Conservation (phyloP, 2,329 filamentous ascomycete species). For the Parastagonospora nodorum region DNA sequence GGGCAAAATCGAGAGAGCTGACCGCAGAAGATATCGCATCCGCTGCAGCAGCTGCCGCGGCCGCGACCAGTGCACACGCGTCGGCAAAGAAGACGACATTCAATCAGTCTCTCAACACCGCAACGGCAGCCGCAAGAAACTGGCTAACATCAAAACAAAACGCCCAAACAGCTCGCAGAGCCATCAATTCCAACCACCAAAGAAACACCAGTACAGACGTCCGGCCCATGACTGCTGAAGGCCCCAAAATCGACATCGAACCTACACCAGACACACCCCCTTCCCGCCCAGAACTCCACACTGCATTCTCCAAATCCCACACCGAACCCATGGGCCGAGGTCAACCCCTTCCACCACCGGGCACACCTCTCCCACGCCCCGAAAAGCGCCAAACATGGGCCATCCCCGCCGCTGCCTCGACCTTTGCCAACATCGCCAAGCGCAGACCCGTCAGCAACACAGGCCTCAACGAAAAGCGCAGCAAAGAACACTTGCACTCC, state of each 20-base stretch:
- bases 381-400: conserved; percentile 57
- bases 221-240: conserved; percentile 13
- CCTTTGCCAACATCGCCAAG: conserved; percentile 57
- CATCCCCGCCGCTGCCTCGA: conserved; percentile 53
- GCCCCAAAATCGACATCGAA: conserved; percentile 11
- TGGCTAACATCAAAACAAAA: conserved; percentile 60
- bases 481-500: conserved; percentile 14
- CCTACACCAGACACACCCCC: conserved; percentile 3
- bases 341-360: conserved; percentile 79
- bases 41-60: conserved; percentile 25
- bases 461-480: conserved; percentile 6
- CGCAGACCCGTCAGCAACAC: conserved; percentile 61
- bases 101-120: conserved; percentile 49
- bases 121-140: conserved; percentile 63
- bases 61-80: conserved; percentile 7
- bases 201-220: conserved; percentile 14
- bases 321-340: conserved; percentile 81
- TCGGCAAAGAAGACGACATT: conserved; percentile 29
- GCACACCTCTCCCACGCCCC: conserved; percentile 73
- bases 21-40: conserved; percentile 29
- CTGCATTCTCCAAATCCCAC: conserved; percentile 32
- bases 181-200: conserved; percentile 8
- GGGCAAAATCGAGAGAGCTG: conserved; percentile 23
- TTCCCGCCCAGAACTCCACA: conserved; percentile 6
- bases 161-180: conserved; percentile 12